Evolutionary conservation across 139 green algal genomes (phyloP).

Genomic region (Volvox reticuliferus): DNA sequence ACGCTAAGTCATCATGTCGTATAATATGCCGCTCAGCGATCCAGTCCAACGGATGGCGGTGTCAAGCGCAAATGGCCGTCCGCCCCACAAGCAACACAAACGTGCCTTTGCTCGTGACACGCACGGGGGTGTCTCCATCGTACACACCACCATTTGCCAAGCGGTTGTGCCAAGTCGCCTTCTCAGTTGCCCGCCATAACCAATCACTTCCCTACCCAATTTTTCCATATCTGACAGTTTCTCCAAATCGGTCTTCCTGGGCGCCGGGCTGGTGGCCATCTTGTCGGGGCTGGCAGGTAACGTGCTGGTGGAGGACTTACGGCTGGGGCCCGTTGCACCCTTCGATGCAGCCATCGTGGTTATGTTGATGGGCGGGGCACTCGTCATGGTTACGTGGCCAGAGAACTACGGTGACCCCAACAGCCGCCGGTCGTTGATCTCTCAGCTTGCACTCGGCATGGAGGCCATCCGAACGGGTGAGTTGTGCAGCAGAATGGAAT

Average conservation of each 20-base stretch:
- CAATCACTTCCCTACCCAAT: too few relatives aligned
- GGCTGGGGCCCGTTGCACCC: constrained; percentile 91
- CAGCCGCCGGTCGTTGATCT: constrained; percentile 38
- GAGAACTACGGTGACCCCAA: constrained; percentile 91
- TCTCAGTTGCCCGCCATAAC: too few relatives aligned
- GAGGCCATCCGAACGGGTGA: constrained; percentile 62
- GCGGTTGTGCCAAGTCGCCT: too few relatives aligned
- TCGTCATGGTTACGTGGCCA: constrained; percentile 89
- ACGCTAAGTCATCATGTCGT: too few relatives aligned
- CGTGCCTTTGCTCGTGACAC: too few relatives aligned
- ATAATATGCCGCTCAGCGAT: too few relatives aligned
- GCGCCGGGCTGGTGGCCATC: constrained; percentile 97
- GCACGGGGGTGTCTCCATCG: too few relatives aligned
- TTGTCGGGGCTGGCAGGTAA: constrained; percentile 91
- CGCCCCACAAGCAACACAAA: too few relatives aligned
- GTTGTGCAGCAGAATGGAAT: neutral
- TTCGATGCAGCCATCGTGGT: constrained; percentile 93
- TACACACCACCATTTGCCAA: too few relatives aligned
- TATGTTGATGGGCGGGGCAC: constrained; percentile 80
- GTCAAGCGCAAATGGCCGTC: too few relatives aligned
- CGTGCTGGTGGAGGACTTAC: constrained; percentile 83
- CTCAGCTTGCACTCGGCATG: constrained; percentile 73
- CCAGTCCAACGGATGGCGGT: too few relatives aligned
- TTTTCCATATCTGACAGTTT: neutral
- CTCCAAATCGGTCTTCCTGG: constrained; percentile 93